These are phyloP conservation scores for Spinacia oleracea DNA, from an alignment of 179 eudicot genomes.

Conservation along the genomic window DNA sequence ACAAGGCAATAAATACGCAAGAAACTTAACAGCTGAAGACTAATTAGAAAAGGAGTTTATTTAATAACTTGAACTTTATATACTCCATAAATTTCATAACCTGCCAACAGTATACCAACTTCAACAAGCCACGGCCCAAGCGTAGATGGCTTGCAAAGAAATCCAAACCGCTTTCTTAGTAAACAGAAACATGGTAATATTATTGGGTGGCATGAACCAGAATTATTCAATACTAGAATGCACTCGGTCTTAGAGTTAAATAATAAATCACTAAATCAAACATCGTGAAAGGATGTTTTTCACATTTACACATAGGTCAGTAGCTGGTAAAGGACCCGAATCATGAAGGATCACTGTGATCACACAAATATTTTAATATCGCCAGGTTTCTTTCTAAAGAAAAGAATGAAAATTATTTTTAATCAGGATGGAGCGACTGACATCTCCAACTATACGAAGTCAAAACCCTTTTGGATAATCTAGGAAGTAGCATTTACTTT, in stretches of 20 bases:
- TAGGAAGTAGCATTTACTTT: neutral
- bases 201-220: neutral
- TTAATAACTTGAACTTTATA: neutral
- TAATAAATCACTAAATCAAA: slow-evolving; percentile 1
- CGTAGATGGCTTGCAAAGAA: neutral
- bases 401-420: neutral
- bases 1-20: neutral
- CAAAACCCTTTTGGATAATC: neutral
- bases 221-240: neutral
- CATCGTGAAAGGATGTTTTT: neutral
- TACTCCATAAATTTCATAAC: neutral
- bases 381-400: neutral
- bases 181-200: neutral
- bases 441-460: neutral
- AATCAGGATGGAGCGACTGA: neutral
- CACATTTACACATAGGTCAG: neutral
- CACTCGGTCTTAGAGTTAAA: neutral
- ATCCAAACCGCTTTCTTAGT: neutral
- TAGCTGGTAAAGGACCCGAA: neutral
- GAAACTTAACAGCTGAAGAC: neutral
- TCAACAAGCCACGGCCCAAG: neutral
- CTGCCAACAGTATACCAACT: neutral
- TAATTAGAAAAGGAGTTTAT: neutral
- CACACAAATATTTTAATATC: neutral
- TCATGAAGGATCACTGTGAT: neutral